Base-by-base conservation (phyloP, 1,139 yeast species). In the Suhomyces bolitotheri region DNA sequence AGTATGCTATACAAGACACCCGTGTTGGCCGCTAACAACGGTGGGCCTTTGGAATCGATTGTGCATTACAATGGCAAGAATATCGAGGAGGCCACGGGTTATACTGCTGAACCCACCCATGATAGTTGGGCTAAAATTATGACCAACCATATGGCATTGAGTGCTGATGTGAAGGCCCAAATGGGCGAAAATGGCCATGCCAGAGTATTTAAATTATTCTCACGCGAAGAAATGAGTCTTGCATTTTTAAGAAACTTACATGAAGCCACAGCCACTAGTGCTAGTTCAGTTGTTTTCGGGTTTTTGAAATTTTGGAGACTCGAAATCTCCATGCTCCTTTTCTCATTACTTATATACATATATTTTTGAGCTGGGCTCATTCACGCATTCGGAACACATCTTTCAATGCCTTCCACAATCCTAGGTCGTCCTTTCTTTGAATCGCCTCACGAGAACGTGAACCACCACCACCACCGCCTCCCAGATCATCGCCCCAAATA, bases 11-110 rank as follows among this genome's bases (percentile, higher is more conserved):
- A 77, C 43, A 81, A 84, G 19, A 82, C 85, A 1, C 90, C 96
- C 0, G 96, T 89, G 0, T 64, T 94, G 37, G 97, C 96, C 0
- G 81, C 84, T 2, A 79, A 86, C 52, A 80, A 80, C 29, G 99
- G 98, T 11, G 99, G 99, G 0, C 98, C 98, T 0, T 61, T 82
- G 20, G 99, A 92, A 55, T 84, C 96, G 0, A 71, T 92, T 8
- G 71, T 72, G 1, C 58, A 76, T 24, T 64, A 64, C 37, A 64
- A 62, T 28, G 61, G 63, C 1, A 56, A 63, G 33, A 60, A 75
- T 36, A 56, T 49, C 3, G 47, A 48, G 1, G 45, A 63, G 3
- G 83, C 82, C 11, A 89, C 96, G 0, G 98, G 98, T 0, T 92
- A 85, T 75, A 71, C 80, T 21, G 73, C 80, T 22, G 71, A 71